A percentile compares a stretch with the other conserved stretches of the same genome.
phyloP scores from a whole-genome alignment of 2,329 filamentous ascomycete species.

The Colletotrichum sp. region DNA sequence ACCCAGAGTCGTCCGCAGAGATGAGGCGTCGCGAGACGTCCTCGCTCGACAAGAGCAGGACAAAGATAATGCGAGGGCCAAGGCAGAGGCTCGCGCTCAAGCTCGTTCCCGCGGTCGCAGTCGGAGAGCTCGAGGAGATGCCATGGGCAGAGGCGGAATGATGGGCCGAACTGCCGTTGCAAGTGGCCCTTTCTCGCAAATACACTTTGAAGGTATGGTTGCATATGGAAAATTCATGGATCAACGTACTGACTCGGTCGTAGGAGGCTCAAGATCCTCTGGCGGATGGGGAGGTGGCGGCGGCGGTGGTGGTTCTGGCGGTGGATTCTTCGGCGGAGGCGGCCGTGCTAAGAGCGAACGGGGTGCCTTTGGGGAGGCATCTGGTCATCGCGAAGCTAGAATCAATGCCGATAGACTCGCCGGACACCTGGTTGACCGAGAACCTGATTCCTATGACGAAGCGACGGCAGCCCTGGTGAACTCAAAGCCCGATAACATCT shows the following conservation, averaged over 20 bases:
- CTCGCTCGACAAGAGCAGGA: slow-evolving; percentile 49
- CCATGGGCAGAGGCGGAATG: slow-evolving; percentile 46
- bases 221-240: too few species aligned
- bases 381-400: slow-evolving; percentile 45
- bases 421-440: slow-evolving; percentile 36
- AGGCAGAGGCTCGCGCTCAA: slow-evolving; percentile 22
- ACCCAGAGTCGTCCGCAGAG: slow-evolving; percentile 54
- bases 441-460: slow-evolving; percentile 24
- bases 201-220: slow-evolving; percentile 19
- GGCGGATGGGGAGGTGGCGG: slow-evolving; percentile 19
- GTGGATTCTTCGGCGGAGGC: slow-evolving; percentile 28
- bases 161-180: slow-evolving; percentile 38
- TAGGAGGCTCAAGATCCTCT: slow-evolving; percentile 20
- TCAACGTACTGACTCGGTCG: background rate
- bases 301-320: slow-evolving; percentile 27
- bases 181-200: slow-evolving; percentile 43
- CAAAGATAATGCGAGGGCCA: slow-evolving; percentile 36
- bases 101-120: slow-evolving; percentile 33
- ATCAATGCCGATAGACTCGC: slow-evolving; percentile 64
- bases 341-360: slow-evolving; percentile 37
- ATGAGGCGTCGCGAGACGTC: slow-evolving; percentile 53
- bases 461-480: slow-evolving; percentile 24
- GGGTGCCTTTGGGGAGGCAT: slow-evolving; percentile 40
- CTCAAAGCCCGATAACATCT: slow-evolving; percentile 27
- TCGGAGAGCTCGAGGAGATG: slow-evolving; percentile 47